Base-by-base conservation (phyloP, 441 rosid species). In the Croton setiger region DNA sequence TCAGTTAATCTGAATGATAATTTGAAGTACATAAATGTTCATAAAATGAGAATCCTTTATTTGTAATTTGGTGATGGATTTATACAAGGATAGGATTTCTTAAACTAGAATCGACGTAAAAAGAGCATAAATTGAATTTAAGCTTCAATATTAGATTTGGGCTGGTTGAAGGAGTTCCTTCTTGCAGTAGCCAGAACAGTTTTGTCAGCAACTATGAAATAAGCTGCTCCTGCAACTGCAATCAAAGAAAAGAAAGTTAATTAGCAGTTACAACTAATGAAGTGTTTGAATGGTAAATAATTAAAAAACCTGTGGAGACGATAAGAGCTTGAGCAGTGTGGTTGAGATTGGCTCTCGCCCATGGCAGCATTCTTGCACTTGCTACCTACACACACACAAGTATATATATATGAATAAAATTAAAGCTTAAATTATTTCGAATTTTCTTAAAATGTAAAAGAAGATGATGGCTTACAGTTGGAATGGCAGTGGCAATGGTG, bases 181-280 rank as follows among this genome's bases (percentile, higher is more conserved):
- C 90, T 64, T 56, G 94, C 94, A 0, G 87, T 83, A n/a, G 91
- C 91, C 56, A 88, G 76, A 62, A 86, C 86, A 61, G 94, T 88
- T 88, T 86, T 88, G 90, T 88, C 94, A 12, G 94, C 94, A 47
- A 86, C 91, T 60, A 88, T 84, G 67, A 88, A 88, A 80, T 86
- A 88, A 49, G 91, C 94, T 12, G 89, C 91, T 72, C 94, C 94
- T 7, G 94, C 91, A 74, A 75, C 93, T 84, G 80, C 56, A 77
- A 39, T 31, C 54, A n/a, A 51, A 8, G 54, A 10, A 45, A 53
- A 52, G 51, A 18, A 10, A 63, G 48, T 44, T 21, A 10, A 14
- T 23, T 43, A 21, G 1, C 5, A 4, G 9, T 9, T 39, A 39
- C 9, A 4, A 39, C 5, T 65, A 37, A 65, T 41, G 4, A 31